phyloP scores from a whole-genome alignment of 2,329 filamentous ascomycete genomes.

The Emergomyces africanus region DNA sequence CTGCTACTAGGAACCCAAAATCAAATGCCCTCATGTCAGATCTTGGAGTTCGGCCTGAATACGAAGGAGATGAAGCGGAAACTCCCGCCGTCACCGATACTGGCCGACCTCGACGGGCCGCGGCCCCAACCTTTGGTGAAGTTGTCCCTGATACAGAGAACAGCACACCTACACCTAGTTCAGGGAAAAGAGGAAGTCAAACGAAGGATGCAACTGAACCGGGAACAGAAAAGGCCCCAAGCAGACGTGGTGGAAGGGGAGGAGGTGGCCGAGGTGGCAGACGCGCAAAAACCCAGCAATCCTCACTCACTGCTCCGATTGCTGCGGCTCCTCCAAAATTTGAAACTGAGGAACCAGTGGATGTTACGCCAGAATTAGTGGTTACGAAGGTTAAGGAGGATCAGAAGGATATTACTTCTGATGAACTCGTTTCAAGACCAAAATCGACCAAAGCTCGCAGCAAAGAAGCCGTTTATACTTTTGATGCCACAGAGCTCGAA shows the following conservation, averaged over 20 bases:
- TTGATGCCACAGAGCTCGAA: neutral
- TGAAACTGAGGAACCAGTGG: slow-evolving; percentile 13
- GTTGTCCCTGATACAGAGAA: slow-evolving; percentile 18
- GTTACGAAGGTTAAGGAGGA: slow-evolving; percentile 7
- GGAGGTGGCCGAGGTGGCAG: slow-evolving; percentile 14
- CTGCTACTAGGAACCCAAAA: slow-evolving; percentile 26
- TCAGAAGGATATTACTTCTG: neutral
- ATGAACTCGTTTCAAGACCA: neutral
- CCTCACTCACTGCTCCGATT: slow-evolving; percentile 11
- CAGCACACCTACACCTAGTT: slow-evolving; percentile 22
- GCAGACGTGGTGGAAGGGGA: slow-evolving; percentile 22
- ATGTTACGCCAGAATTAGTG: neutral
- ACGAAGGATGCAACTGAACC: slow-evolving; percentile 23
- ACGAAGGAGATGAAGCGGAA: slow-evolving; percentile 32
- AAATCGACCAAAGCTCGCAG: slow-evolving; percentile 7
- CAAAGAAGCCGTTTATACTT: slow-evolving; percentile 15
- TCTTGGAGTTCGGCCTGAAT: slow-evolving; percentile 30
- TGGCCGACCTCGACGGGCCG: slow-evolving; percentile 36
- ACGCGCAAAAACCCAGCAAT: slow-evolving; percentile 22
- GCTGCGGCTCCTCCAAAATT: slow-evolving; percentile 15
- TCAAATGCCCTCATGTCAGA: slow-evolving; percentile 38
- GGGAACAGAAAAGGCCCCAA: slow-evolving; percentile 21
- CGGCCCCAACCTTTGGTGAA: slow-evolving; percentile 36
- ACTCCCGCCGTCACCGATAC: slow-evolving; percentile 35
- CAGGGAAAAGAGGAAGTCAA: slow-evolving; percentile 22